Conservation (phyloP, 1,284 basidiomycete species). For the Pyrrhoderma noxium region DNA sequence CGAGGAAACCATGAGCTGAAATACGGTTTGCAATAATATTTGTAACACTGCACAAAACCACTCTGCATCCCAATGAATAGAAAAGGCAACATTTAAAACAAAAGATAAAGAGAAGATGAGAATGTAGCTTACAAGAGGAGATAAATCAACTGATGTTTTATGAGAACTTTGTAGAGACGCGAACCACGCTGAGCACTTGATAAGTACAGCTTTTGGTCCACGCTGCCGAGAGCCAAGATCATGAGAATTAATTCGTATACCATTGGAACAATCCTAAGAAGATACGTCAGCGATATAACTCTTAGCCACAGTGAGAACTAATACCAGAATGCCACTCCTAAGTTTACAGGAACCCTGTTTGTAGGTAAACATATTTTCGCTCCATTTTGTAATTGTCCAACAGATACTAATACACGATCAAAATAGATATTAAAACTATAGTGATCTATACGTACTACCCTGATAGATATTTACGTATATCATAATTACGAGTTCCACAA, state of each 20-base stretch:
- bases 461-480: slow-evolving; percentile 1
- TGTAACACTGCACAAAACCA: background rate
- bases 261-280: slow-evolving; percentile 8
- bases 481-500: background rate
- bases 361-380: background rate
- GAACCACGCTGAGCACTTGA: background rate
- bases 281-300: no score
- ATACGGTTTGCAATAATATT: slow-evolving; percentile 1
- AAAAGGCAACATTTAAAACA: background rate
- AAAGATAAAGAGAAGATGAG: background rate
- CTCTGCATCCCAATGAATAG: background rate
- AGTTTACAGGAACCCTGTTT: background rate
- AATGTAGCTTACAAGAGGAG: slow-evolving; percentile 3
- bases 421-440: background rate
- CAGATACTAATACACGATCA: background rate
- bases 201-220: background rate
- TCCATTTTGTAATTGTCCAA: background rate
- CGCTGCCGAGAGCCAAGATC: slow-evolving; percentile 1
- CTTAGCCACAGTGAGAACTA: background rate
- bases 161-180: slow-evolving; percentile 1
- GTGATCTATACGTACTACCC: background rate
- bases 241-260: slow-evolving; percentile 3
- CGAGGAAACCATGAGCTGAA: background rate
- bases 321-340: slow-evolving; percentile 4
- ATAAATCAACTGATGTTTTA: slow-evolving; percentile 5